A percentile compares a stretch with the other conserved stretches of the same genome.
Conservation (phyloP, 73 alveolate genomes). For the Paramecium sexaurelia region DNA sequence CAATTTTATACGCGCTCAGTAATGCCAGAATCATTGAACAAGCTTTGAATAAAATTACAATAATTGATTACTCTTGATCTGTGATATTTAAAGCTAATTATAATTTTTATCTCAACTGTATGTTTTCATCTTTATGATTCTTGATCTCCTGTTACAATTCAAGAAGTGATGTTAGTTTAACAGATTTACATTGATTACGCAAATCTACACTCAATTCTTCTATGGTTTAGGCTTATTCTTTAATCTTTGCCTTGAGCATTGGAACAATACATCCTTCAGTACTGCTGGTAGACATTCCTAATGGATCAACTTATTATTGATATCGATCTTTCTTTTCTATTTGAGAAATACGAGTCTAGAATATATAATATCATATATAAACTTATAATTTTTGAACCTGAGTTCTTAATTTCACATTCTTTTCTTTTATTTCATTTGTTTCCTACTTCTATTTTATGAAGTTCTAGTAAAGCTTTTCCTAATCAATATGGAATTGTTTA, state of each 20-base stretch:
- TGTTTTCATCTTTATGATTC: conserved; percentile 4
- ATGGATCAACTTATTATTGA: neutral
- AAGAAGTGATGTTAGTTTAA: neutral
- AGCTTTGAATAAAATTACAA: neutral
- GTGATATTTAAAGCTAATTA: neutral
- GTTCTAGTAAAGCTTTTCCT: neutral
- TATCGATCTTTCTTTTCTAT: conserved; percentile 3
- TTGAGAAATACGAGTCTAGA: neutral
- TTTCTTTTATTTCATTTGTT: neutral
- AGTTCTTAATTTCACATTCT: neutral
- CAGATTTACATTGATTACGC: neutral
- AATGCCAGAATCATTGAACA: conserved; percentile 26
- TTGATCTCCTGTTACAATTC: conserved; percentile 7
- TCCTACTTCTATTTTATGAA: neutral
- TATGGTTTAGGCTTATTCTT: neutral
- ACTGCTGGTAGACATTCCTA: neutral
- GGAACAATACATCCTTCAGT: conserved; percentile 29
- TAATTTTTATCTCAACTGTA: neutral
- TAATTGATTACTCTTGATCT: conserved; percentile 12
- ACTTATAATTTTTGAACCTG: neutral
- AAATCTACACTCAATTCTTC: neutral
- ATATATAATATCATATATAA: neutral
- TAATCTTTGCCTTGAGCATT: conserved; percentile 9
- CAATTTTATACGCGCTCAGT: neutral
- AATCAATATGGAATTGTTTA: neutral